These are phyloP conservation scores for Debaryomyces subglobosus DNA, from an alignment of 1,139 yeast genomes.

Conservation along the genomic window DNA sequence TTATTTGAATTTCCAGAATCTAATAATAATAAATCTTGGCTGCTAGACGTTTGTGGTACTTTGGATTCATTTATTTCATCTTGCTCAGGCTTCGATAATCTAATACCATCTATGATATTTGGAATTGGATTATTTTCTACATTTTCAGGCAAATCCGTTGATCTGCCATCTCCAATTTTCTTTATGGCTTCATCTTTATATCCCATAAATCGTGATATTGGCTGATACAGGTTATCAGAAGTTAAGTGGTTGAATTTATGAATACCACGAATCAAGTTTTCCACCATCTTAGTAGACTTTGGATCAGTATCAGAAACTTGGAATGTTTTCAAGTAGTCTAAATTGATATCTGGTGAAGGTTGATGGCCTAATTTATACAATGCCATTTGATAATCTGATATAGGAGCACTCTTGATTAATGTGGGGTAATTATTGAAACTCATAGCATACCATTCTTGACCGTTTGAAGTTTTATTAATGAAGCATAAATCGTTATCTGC, in stretches of 20 bases:
- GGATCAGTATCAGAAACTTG: constrained; percentile 18
- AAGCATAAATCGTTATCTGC: constrained; percentile 52
- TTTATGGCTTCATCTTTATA: constrained; percentile 17
- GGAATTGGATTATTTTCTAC: constrained; percentile 18
- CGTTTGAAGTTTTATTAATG: constrained; percentile 63
- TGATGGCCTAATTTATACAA: constrained; percentile 29
- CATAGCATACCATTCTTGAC: constrained; percentile 83
- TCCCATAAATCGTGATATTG: constrained; percentile 33
- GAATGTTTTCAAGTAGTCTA: constrained; percentile 21
- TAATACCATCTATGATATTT: constrained; percentile 42
- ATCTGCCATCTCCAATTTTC: constrained; percentile 34
- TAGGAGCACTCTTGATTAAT: constrained; percentile 76
- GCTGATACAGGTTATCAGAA: constrained; percentile 40
- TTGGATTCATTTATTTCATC: constrained; percentile 11
- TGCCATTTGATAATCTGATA: constrained; percentile 56
- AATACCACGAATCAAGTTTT: constrained; percentile 52
- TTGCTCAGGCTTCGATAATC: constrained; percentile 26
- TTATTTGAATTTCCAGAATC: constrained; percentile 13
- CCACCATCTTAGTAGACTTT: constrained; percentile 22
- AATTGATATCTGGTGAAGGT: constrained; percentile 7
- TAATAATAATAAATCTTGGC: constrained; percentile 18
- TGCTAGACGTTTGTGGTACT: constrained; percentile 3
- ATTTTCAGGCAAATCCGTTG: background rate
- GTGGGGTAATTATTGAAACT: constrained; percentile 79
- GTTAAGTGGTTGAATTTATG: constrained; percentile 45